A percentile compares a stretch with the other conserved stretches of the same genome.
phyloP scores from a whole-genome alignment of 352 stramenopile genomes.

The Globisporangium iwayamae region DNA sequence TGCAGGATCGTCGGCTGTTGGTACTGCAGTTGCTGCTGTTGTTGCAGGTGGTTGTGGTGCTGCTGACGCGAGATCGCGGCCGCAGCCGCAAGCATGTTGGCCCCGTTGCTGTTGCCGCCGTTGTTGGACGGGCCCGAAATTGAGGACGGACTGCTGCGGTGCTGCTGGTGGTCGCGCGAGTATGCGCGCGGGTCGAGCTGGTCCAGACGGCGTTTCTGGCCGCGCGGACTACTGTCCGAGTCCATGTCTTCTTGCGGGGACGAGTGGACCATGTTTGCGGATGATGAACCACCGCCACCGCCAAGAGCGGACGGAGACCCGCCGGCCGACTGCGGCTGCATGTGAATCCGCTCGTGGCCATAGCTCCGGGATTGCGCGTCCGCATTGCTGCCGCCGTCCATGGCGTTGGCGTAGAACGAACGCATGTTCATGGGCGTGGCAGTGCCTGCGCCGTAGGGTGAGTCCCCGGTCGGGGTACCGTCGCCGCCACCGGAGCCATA shows the following conservation, averaged over 20 bases:
- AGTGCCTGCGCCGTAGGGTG: slow-evolving; percentile 17
- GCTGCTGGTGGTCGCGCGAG: background rate
- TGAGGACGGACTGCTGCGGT: slow-evolving; percentile 13
- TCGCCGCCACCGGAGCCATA: slow-evolving; percentile 16
- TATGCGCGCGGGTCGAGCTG: slow-evolving; percentile 23
- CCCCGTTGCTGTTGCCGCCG: background rate
- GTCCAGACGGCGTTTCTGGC: slow-evolving; percentile 38
- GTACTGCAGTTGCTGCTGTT: slow-evolving; percentile 10
- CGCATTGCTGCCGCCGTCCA: slow-evolving; percentile 18
- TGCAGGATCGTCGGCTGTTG: slow-evolving; percentile 2
- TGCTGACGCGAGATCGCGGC: slow-evolving; percentile 16
- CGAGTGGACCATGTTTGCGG: background rate
- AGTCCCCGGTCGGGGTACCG: slow-evolving; percentile 16
- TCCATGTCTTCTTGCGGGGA: slow-evolving; percentile 8
- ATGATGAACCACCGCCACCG: background rate
- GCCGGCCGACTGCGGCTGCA: background rate
- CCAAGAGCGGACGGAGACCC: slow-evolving; percentile 5
- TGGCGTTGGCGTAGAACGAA: slow-evolving; percentile 23
- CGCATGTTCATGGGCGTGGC: slow-evolving; percentile 21
- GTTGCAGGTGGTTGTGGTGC: background rate
- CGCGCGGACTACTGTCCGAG: slow-evolving; percentile 18
- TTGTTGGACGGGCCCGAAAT: background rate
- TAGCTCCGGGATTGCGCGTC: slow-evolving; percentile 16
- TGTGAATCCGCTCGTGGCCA: slow-evolving; percentile 6
- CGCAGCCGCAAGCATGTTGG: slow-evolving; percentile 5